Evolutionary conservation across 805 yeast genomes (phyloP).

Genomic region (Nadsonia fulvescens): DNA sequence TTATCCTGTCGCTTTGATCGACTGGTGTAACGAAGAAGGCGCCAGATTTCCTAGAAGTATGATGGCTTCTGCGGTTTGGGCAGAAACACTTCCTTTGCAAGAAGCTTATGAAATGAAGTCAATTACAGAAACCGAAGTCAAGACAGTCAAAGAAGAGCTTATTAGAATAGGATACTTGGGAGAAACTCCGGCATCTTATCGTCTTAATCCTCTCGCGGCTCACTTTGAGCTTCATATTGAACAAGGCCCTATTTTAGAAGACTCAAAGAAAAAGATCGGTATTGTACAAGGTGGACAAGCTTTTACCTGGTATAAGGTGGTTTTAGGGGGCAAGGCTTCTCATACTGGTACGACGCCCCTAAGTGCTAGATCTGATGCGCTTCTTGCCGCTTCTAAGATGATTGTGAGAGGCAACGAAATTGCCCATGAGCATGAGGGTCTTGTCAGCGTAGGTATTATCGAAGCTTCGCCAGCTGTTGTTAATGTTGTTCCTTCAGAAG

Average conservation of each 20-base stretch:
- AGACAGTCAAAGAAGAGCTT: conserved; percentile 35
- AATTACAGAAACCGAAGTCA: conserved; percentile 30
- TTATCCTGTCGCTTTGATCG: conserved; percentile 44
- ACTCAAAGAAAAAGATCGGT: conserved; percentile 37
- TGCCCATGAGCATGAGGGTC: conserved; percentile 33
- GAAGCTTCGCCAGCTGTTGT: conserved; percentile 41
- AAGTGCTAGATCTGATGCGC: conserved; percentile 39
- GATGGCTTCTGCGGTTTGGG: conserved; percentile 55
- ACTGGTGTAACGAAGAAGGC: conserved; percentile 70
- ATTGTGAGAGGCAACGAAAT: conserved; percentile 36
- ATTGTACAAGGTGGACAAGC: conserved; percentile 53
- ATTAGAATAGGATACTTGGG: conserved; percentile 49
- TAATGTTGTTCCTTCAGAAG: conserved; percentile 49
- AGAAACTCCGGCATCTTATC: conserved; percentile 26
- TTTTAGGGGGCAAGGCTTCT: conserved; percentile 43
- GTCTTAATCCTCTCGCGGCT: conserved; percentile 38
- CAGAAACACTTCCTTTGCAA: conserved; percentile 30
- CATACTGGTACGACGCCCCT: conserved; percentile 66
- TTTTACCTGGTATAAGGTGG: conserved; percentile 40
- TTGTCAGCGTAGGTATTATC: conserved; percentile 42
- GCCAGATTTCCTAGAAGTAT: conserved; percentile 56
- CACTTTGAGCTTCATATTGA: conserved; percentile 65
- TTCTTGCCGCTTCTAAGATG: conserved; percentile 39
- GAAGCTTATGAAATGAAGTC: conserved; percentile 34
- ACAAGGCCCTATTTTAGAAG: conserved; percentile 58